Conservation (phyloP, 768 basidiomycete genomes). For the Suillus alpinus region DNA sequence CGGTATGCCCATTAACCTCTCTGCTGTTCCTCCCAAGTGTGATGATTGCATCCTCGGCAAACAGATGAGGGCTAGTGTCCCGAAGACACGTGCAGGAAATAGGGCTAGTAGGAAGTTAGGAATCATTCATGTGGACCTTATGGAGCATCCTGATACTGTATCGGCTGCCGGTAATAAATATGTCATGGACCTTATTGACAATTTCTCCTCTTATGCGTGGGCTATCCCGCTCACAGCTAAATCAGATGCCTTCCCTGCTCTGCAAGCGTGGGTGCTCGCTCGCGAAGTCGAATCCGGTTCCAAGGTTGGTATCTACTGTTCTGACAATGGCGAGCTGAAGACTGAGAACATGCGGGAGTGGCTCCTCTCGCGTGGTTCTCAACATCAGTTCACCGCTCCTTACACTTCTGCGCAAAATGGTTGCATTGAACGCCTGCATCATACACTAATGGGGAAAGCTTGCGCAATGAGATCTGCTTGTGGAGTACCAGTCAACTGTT, state of each 20-base stretch:
- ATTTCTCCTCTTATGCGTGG: no score
- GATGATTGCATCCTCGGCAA: no score
- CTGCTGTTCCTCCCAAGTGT: no score
- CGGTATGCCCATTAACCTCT: no score
- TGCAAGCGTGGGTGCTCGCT: no score
- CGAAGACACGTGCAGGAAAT: no score
- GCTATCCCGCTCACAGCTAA: no score
- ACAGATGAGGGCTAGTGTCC: no score
- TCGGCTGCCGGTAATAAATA: constrained; percentile 2
- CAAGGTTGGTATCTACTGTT: no score
- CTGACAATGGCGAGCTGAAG: constrained; percentile 26
- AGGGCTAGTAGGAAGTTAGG: neutral
- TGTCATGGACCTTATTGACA: no score
- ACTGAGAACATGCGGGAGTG: constrained; percentile 10
- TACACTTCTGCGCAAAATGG: constrained; percentile 40
- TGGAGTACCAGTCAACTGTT: constrained; percentile 24
- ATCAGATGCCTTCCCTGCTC: no score
- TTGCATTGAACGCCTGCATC: constrained; percentile 34
- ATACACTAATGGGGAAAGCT: constrained; percentile 30
- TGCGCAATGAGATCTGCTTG: constrained; percentile 27
- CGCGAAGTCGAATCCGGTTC: no score
- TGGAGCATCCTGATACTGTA: constrained; percentile 5
- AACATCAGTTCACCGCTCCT: constrained; percentile 23
- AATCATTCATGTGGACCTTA: neutral
- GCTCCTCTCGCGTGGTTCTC: constrained; percentile 12